A percentile compares a stretch with the other conserved stretches of the same genome.
These are phyloP conservation scores for Codiaeum variegatum DNA, from an alignment of 441 rosid genomes.

Conservation along the genomic window DNA sequence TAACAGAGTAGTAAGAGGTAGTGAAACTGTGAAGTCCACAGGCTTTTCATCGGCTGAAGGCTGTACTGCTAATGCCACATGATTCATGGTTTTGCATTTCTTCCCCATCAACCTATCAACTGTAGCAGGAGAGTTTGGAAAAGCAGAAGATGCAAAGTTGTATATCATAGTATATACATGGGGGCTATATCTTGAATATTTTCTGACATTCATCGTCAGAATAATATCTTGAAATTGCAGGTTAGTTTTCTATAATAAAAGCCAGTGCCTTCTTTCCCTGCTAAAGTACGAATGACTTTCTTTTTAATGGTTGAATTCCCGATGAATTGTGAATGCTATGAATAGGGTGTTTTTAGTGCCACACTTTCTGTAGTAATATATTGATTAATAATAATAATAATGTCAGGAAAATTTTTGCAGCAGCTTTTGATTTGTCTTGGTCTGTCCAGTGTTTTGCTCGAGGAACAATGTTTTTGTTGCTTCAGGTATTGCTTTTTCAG, in stretches of 20 bases:
- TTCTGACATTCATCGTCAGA: slow-evolving; percentile 21
- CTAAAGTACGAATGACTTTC: neutral
- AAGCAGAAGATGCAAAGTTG: slow-evolving; percentile 19
- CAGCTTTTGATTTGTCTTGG: slow-evolving; percentile 5
- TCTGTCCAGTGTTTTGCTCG: neutral
- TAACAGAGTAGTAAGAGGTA: slow-evolving; percentile 82
- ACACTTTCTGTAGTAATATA: neutral
- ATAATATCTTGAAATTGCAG: slow-evolving; percentile 28
- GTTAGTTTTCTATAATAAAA: slow-evolving; percentile 32
- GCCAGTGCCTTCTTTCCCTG: neutral
- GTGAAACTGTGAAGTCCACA: slow-evolving; percentile 60
- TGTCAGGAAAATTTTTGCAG: slow-evolving; percentile 9
- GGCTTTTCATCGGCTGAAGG: slow-evolving; percentile 37
- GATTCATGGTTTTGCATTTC: slow-evolving; percentile 21
- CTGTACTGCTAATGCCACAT: slow-evolving; percentile 42
- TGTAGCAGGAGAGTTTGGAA: slow-evolving; percentile 16
- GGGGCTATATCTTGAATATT: slow-evolving; percentile 13
- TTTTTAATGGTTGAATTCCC: neutral
- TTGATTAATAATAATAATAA: neutral
- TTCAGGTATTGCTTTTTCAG: slow-evolving; percentile 17
- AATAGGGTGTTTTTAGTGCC: neutral
- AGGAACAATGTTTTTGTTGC: slow-evolving; percentile 7
- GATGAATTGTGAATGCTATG: neutral
- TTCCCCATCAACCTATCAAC: slow-evolving; percentile 12
- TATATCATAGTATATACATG: slow-evolving; percentile 5